Conservation (phyloP, 495 filamentous ascomycete genomes). For the Rhizodiscina lignyota region DNA sequence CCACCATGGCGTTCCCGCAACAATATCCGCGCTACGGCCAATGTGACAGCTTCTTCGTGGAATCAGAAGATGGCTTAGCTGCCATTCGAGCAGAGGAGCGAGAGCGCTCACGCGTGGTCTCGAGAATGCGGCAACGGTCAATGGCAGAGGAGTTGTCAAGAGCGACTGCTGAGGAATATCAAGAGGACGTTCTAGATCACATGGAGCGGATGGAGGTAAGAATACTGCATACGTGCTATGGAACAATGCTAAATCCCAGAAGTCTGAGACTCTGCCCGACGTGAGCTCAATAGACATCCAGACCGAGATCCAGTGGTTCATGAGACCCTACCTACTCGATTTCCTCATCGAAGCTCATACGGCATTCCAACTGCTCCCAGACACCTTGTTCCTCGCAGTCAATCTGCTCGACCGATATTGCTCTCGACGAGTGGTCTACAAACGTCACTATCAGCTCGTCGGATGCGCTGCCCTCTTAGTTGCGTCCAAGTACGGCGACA, state of each 20-base stretch:
- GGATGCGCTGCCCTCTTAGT: constrained; percentile 93
- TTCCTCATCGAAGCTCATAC: constrained; percentile 96
- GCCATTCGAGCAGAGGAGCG: constrained; percentile 28
- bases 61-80: constrained; percentile 45
- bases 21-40: constrained; percentile 18
- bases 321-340: constrained; percentile 95
- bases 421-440: constrained; percentile 95
- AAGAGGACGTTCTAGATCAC: constrained; percentile 80
- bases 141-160: constrained; percentile 79
- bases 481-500: constrained; percentile 95
- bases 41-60: constrained; percentile 77
- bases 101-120: constrained; percentile 57
- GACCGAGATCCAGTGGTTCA: constrained; percentile 98
- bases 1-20: constrained; percentile 51
- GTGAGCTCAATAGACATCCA: constrained; percentile 97
- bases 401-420: constrained; percentile 97
- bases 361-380: constrained; percentile 83
- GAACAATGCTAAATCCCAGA: constrained; percentile 14
- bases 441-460: constrained; percentile 95
- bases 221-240: constrained; percentile 5
- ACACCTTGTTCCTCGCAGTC: constrained; percentile 87
- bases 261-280: constrained; percentile 85
- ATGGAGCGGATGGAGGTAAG: constrained; percentile 94
- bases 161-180: constrained; percentile 68
- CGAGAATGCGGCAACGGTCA: constrained; percentile 59